A percentile compares a stretch with the other conserved stretches of the same genome.
These are phyloP conservation scores for Ciborinia camelliae DNA, from an alignment of 2,329 filamentous ascomycete species.

Conservation along the genomic window DNA sequence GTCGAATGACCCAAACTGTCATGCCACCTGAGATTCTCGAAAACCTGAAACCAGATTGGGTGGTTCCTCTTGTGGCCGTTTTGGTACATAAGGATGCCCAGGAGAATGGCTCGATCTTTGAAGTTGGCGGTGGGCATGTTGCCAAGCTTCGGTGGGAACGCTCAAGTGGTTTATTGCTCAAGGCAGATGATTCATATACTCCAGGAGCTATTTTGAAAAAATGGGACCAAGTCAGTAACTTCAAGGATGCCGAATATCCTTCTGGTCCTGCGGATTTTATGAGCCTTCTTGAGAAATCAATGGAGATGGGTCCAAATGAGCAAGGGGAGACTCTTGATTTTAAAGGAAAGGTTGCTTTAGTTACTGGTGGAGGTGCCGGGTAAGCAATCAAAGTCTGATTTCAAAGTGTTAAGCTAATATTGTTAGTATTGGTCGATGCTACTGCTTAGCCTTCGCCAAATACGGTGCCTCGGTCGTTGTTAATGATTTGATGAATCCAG, in stretches of 20 bases:
- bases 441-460: conserved; percentile 83
- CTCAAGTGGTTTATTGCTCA: conserved; percentile 81
- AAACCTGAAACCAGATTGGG: conserved; percentile 78
- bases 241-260: conserved; percentile 78
- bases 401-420: not conserved
- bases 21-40: conserved; percentile 92
- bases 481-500: conserved; percentile 92
- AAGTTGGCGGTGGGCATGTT: conserved; percentile 87
- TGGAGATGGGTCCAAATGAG: conserved; percentile 71
- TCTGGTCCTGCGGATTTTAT: conserved; percentile 85
- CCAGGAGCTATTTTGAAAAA: conserved; percentile 83
- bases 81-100: conserved; percentile 78
- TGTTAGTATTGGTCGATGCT: conserved; percentile 77
- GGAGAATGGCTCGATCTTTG: conserved; percentile 88
- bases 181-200: conserved; percentile 83
- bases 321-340: conserved; percentile 74
- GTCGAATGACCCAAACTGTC: conserved; percentile 90
- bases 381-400: conserved; percentile 38
- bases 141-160: conserved; percentile 96
- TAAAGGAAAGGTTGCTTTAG: conserved; percentile 76
- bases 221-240: conserved; percentile 86
- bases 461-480: conserved; percentile 83
- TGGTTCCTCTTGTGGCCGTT: conserved; percentile 87
- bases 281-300: conserved; percentile 75
- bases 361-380: conserved; percentile 85